phyloP scores from a whole-genome alignment of 441 rosid species.

The Erysimum pusillum region DNA sequence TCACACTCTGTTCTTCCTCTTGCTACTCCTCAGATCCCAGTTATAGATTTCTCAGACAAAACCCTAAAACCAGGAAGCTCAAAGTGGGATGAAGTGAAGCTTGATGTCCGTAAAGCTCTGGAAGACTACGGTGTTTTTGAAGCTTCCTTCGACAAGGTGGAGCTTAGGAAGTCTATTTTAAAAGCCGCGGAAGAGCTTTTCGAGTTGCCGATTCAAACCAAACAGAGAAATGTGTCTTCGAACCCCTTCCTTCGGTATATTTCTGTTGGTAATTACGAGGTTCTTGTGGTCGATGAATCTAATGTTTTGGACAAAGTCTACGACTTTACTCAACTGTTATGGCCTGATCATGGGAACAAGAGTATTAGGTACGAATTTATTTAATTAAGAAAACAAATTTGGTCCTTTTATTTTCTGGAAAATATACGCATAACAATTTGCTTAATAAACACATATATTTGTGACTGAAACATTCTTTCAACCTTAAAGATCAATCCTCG shows the following conservation, averaged over 20 bases:
- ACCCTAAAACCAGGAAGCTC: slow-evolving; percentile 54
- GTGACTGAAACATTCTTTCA: not conserved
- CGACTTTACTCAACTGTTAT: slow-evolving; percentile 46
- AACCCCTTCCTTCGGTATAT: slow-evolving; percentile 62
- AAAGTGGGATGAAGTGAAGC: slow-evolving; percentile 57
- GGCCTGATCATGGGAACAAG: slow-evolving; percentile 65
- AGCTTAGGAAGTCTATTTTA: slow-evolving; percentile 47
- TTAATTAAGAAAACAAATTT: no score
- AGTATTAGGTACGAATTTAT: no score
- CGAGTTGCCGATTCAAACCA: slow-evolving; percentile 59
- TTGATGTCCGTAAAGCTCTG: slow-evolving; percentile 55
- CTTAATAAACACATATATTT: not conserved
- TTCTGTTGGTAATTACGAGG: slow-evolving; percentile 52
- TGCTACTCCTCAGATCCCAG: slow-evolving; percentile 55
- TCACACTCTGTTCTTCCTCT: slow-evolving; percentile 43
- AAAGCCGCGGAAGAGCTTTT: slow-evolving; percentile 59
- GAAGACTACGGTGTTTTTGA: slow-evolving; percentile 71
- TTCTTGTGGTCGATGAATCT: slow-evolving; percentile 67
- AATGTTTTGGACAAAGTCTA: slow-evolving; percentile 50
- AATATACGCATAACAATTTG: not conserved
- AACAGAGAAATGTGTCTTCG: slow-evolving; percentile 51
- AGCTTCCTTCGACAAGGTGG: slow-evolving; percentile 52
- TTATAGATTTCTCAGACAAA: slow-evolving; percentile 56
- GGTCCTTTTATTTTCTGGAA: no score
- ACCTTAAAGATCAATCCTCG: not conserved